Base-by-base conservation (phyloP, 192 early-diverging fungal genomes). In the Podila epicladia region DNA sequence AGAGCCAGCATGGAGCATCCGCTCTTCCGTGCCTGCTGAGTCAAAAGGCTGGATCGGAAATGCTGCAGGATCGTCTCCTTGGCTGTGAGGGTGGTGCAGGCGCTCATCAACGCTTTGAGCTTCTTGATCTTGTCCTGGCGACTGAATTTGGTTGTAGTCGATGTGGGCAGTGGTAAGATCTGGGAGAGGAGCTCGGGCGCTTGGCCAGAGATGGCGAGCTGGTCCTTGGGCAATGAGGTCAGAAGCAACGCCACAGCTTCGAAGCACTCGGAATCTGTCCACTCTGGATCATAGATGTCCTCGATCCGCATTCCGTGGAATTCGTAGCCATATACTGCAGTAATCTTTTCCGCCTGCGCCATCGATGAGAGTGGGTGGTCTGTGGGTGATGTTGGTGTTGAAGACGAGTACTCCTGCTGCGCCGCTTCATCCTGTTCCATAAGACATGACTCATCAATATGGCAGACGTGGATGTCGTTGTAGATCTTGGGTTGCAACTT, bases 371-470 rank as follows among this genome's bases (percentile, higher is more conserved):
- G 83, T 38, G n/a, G n/a, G 60, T 5, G 66, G 55, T 33, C 29
- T 13, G 24, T 32, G 26, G 9, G 26, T 28, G 37, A 31, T 26
- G 38, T 22, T n/a, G 53, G 24, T 26, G 24, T 24, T 55, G n/a
- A 24, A 24, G 53, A 26, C 20, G 62, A 53, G 41, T 0, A 2
- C 3, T 12, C 41, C 41, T n/a, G 15, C 37, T 37, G 60, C 65
- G 75, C 73, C 74, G 5, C 41, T 45, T 45, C 41, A 5, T 55
- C n/a, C 53, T 55, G 70, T 22, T 60, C 80, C 49, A 38, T 84
- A 63, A 82, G 93, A 86, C 17, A 93, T 55, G 35, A 87, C 65
- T 94, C 91, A 72, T 98, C 95, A 62, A 98, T 85, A 59, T 96
- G 92, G 48, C 95, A 96, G 8, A 94, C 88, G 19, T 90, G 77